Evolutionary conservation across 768 basidiomycete species (phyloP), one percentile per base, ranked within the genome.

Genomic region (Phlebiopsis gigantea): DNA sequence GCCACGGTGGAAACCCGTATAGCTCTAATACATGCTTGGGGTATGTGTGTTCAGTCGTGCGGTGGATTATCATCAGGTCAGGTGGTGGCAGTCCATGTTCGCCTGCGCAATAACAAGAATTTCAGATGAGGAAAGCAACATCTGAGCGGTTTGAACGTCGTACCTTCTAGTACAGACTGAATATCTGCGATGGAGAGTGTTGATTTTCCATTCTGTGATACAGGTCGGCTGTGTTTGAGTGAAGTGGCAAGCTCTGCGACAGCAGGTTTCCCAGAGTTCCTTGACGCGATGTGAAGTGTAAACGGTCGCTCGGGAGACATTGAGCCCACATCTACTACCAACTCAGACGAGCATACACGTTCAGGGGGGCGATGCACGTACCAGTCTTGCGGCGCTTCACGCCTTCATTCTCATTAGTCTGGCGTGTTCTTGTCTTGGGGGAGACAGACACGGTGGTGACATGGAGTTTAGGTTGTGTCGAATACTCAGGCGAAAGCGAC

Each of bases 1-100:
- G 90, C 90, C 90, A 93, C 15, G 90, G 90, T 17, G 90, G 90
- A 63, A 87, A 91, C 4, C 85, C 87, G 61, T 86, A 72, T 21
- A 91, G 72, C 66, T 91, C 88, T 50, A 85, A 69, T 0, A 87
- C 82, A 22, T 72, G 64, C 39, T 65, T 66, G 34, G 71, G 68
- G 34, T 68, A 68, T 47, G 63, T 69, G 12, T 71, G 66, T 2
- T 74, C 71, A 29, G 72, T 72, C 21, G 87, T 58, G 46, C 81
- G 73, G 64, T 92, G 88, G 15, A 91, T 75, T 61, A 93, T 83
- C 77, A 90, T 80, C 49, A 93, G 80, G 63, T 93, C 88, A 14
- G 90, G 88, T 14, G 86, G 73, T 17, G 83, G 77, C 45, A 89
- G 74, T 31, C 77, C 81, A 54, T 74, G 68, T 61, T 79, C 71